Percentiles rank a stretch among this genome's conserved stretches.
These are phyloP conservation scores for Diaporthe eres DNA, from an alignment of 2,329 filamentous ascomycete genomes.

Conservation along the genomic window DNA sequence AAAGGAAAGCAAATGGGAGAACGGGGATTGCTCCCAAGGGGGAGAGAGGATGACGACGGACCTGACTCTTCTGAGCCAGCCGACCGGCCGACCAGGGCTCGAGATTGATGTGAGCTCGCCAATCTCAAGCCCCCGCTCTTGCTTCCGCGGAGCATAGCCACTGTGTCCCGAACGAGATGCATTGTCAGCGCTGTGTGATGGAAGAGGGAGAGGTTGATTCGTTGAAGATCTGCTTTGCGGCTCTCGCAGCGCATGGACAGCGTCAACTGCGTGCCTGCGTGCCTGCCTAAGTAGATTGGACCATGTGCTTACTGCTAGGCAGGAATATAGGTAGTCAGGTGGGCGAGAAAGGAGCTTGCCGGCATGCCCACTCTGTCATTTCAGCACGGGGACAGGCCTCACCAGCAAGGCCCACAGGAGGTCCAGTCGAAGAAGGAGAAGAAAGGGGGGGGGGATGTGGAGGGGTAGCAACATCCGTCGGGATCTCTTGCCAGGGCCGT, in stretches of 20 bases:
- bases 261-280: neutral
- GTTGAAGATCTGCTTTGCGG: neutral
- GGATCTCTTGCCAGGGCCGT: no score
- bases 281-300: neutral
- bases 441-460: neutral
- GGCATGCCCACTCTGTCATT: neutral
- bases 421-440: neutral
- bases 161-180: conserved; percentile 4
- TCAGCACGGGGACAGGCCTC: neutral
- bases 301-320: neutral
- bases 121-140: conserved; percentile 36
- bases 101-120: conserved; percentile 41
- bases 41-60: neutral
- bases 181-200: conserved; percentile 16
- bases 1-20: no score
- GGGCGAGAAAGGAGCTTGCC: neutral
- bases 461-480: neutral
- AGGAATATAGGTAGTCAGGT: no score
- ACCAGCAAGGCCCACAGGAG: neutral
- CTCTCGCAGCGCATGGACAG: neutral
- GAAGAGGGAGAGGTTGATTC: neutral
- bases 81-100: neutral
- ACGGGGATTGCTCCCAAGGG: neutral
- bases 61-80: neutral
- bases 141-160: neutral